These are phyloP conservation scores for Fusarium mundagurra DNA, from an alignment of 2,329 filamentous ascomycete genomes.

Conservation along the genomic window DNA sequence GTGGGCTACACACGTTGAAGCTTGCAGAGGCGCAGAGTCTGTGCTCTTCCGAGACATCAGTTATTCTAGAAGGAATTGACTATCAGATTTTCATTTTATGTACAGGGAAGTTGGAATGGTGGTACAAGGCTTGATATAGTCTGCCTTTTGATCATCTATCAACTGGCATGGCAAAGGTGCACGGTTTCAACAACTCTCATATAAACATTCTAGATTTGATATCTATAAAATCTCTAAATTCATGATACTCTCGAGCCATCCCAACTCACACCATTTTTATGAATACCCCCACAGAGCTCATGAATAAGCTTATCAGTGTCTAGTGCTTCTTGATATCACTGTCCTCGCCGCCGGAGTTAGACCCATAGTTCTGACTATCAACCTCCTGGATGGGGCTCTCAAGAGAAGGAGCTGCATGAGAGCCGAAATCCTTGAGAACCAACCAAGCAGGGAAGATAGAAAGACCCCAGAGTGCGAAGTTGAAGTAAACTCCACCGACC, in stretches of 20 bases:
- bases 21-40: not conserved
- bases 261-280: not conserved
- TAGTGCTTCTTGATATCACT: conserved; percentile 29
- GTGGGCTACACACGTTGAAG: not conserved
- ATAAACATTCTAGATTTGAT: not conserved
- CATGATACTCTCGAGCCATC: accelerated
- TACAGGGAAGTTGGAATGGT: too few species aligned
- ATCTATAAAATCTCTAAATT: not conserved
- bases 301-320: not conserved
- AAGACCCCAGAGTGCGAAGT: conserved; percentile 74
- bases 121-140: accelerated
- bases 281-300: not conserved
- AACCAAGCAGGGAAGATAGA: conserved; percentile 74
- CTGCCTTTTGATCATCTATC: not conserved
- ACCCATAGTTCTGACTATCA: conserved; percentile 23
- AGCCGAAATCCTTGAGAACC: conserved; percentile 61
- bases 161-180: not conserved
- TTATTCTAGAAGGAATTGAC: not conserved
- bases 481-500: conserved; percentile 74
- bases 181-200: not conserved
- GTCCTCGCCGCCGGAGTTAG: conserved; percentile 36
- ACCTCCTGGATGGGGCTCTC: conserved; percentile 8
- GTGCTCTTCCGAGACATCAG: not conserved
- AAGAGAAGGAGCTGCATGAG: not conserved
- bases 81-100: not conserved